Evolutionary conservation across 371 early-diverging fungal genomes (phyloP).

Genomic region (Conidiobolus incongruus): DNA sequence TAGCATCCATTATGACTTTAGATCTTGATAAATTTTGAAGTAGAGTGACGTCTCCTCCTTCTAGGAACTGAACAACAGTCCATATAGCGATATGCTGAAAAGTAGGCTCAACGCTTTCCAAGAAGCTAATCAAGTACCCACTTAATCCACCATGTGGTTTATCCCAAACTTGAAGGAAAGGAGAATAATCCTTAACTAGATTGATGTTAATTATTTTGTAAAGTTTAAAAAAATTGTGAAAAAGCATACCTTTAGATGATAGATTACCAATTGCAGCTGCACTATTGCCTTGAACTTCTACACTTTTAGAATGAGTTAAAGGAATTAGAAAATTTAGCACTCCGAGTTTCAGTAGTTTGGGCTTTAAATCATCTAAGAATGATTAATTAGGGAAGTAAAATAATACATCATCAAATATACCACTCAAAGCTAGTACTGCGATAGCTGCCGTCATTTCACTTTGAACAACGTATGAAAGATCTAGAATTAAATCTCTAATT

Average conservation of each 20-base stretch:
- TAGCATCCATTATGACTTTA: constrained; percentile 1
- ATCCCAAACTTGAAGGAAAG: constrained; percentile 41
- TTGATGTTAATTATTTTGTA: constrained; percentile 1
- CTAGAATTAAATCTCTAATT: constrained; percentile 32
- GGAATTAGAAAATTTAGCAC: constrained; percentile 46
- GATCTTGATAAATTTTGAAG: not conserved
- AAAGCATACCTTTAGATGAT: constrained; percentile 43
- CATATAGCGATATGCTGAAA: constrained; percentile 77
- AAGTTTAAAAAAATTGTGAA: too few relatives aligned
- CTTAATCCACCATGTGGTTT: constrained; percentile 39
- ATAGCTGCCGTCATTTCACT: constrained; percentile 76
- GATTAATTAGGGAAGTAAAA: not conserved
- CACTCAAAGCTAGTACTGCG: constrained; percentile 58
- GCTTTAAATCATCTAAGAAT: constrained; percentile 42
- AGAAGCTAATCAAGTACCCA: constrained; percentile 43
- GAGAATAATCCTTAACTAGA: constrained; percentile 33
- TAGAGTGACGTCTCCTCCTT: constrained; percentile 15
- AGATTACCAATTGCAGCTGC: constrained; percentile 69
- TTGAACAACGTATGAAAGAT: constrained; percentile 35
- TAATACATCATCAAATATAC: constrained; percentile 8
- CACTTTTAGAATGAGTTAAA: constrained; percentile 28
- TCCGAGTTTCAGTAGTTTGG: constrained; percentile 30
- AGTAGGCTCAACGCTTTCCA: constrained; percentile 39
- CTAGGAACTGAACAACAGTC: constrained; percentile 68
- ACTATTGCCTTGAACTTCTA: constrained; percentile 66